Percentiles rank a stretch among this genome's conserved stretches.
Conservation (phyloP, 2,329 filamentous ascomycete species). For the Nigrospora sphaerica region DNA sequence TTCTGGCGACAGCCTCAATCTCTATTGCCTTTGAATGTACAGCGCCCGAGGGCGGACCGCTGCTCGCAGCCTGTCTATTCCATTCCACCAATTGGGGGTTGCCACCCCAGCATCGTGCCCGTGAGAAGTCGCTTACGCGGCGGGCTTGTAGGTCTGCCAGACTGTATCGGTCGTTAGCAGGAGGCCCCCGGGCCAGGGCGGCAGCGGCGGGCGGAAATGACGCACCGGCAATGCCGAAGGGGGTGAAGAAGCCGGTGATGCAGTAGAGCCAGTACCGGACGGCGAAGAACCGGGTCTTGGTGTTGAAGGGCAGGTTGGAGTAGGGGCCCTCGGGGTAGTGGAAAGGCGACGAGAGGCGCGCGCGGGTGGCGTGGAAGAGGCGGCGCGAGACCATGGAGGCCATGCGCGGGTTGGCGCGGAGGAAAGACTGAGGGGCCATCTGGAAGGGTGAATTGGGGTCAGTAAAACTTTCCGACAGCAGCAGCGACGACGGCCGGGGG, state of each 20-base stretch:
- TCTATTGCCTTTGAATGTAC: conserved; percentile 11
- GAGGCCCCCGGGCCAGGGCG: neutral
- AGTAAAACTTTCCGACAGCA: neutral
- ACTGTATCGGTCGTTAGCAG: conserved; percentile 27
- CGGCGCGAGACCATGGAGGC: conserved; percentile 73
- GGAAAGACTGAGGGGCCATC: conserved; percentile 71
- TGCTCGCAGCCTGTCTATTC: conserved; percentile 5
- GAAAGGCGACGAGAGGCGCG: conserved; percentile 83
- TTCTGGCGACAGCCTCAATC: conserved; percentile 2
- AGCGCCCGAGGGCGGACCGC: conserved; percentile 1
- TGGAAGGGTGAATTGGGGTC: conserved; percentile 41
- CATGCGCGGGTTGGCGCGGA: conserved; percentile 51
- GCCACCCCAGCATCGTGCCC: conserved; percentile 2
- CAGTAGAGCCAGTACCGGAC: conserved; percentile 74
- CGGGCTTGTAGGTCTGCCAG: conserved; percentile 43
- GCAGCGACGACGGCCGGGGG: neutral
- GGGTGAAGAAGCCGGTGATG: conserved; percentile 48
- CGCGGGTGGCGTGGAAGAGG: conserved; percentile 86
- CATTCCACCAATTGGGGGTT: conserved; percentile 1
- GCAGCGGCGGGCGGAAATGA: conserved; percentile 18
- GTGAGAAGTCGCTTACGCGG: conserved; percentile 22
- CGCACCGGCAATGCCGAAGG: conserved; percentile 58
- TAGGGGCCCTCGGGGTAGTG: conserved; percentile 97
- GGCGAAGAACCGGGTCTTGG: conserved; percentile 78
- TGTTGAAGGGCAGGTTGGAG: conserved; percentile 96